Conservation (phyloP, 164 flowering plant genomes). For the Chloranthus sessilifolius region DNA sequence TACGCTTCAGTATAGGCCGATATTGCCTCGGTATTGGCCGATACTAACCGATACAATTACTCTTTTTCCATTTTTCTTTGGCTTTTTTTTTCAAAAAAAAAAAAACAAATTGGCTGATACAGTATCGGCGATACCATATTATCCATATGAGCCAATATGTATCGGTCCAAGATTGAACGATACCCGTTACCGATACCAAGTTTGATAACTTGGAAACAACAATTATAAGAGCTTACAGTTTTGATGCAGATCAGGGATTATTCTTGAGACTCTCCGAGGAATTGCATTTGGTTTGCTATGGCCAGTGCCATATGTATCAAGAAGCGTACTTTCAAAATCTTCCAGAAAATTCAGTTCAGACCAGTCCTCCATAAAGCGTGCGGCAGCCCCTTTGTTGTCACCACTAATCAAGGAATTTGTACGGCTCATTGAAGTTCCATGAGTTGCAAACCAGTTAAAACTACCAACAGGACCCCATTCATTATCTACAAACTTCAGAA, state of each 20-base stretch:
- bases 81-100: no score
- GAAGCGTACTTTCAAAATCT: slow-evolving; percentile 19
- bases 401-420: slow-evolving; percentile 94
- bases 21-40: no score
- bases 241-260: slow-evolving; percentile 36
- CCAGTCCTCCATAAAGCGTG: slow-evolving; percentile 99
- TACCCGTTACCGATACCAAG: no score
- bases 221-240: slow-evolving; percentile 43
- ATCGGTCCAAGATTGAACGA: no score
- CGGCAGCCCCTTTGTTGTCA: slow-evolving; percentile 98
- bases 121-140: no score
- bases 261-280: slow-evolving; percentile 74
- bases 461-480: slow-evolving; percentile 98
- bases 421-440: slow-evolving; percentile 99
- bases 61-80: no score
- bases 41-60: no score
- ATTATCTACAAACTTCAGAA: slow-evolving; percentile 86
- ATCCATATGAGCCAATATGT: no score
- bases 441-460: slow-evolving; percentile 99
- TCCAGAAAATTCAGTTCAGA: slow-evolving; percentile 40
- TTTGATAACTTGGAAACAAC: no score
- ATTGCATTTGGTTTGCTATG: slow-evolving; percentile 15
- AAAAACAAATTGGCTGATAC: no score
- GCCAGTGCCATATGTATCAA: slow-evolving; percentile 11
- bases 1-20: no score